phyloP scores from a whole-genome alignment of 345 rosid species.

The Rhodamnia rubescens region DNA sequence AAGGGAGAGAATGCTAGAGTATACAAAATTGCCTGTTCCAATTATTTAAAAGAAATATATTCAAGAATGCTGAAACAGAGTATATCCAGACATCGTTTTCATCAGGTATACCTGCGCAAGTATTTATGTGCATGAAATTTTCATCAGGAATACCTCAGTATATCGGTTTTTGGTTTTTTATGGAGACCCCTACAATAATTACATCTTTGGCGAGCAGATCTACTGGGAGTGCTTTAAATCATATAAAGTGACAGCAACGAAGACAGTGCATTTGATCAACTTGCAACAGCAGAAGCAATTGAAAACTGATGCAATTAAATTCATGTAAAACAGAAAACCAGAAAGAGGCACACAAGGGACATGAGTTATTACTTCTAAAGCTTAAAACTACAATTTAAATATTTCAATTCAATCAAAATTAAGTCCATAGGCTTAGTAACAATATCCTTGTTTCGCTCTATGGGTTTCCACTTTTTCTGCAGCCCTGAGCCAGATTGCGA shows the following conservation, averaged over 20 bases:
- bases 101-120: not conserved
- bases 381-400: not conserved
- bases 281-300: not conserved
- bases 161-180: not conserved
- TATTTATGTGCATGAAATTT: too few species aligned
- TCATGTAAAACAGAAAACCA: not conserved
- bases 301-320: not conserved
- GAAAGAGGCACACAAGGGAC: not conserved
- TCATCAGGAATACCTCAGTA: too few species aligned
- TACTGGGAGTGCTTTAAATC: not conserved
- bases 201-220: not conserved
- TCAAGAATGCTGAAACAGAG: not conserved
- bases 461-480: not conserved
- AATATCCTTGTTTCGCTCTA: not conserved
- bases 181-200: not conserved
- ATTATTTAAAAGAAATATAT: not conserved
- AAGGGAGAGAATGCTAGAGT: not conserved
- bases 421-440: not conserved
- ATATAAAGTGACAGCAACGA: not conserved
- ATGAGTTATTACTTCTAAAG: not conserved
- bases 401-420: too few species aligned
- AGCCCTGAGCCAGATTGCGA: not conserved
- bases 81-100: not conserved
- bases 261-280: not conserved
- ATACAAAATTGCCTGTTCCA: not conserved